phyloP scores from a whole-genome alignment of 2,329 filamentous ascomycete genomes.

The Cyphellophora attinorum region DNA sequence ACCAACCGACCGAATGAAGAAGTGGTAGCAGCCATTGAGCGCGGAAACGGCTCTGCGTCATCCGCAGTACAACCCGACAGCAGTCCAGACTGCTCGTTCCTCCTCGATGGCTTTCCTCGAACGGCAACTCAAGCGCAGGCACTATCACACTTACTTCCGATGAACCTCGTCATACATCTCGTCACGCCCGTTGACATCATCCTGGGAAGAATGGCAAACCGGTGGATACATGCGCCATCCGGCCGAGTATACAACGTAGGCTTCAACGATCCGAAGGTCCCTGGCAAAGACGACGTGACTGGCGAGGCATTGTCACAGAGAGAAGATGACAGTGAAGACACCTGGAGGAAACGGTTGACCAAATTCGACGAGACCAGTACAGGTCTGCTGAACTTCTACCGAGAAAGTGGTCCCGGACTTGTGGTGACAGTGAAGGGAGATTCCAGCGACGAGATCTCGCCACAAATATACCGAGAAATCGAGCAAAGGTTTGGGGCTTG shows the following conservation, averaged over 20 bases:
- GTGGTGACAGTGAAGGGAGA: slow-evolving; percentile 80
- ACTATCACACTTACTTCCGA: slow-evolving; percentile 75
- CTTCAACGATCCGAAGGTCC: slow-evolving; percentile 75
- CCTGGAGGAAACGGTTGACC: slow-evolving; percentile 69
- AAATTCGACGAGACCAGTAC: slow-evolving; percentile 83
- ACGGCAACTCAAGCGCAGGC: slow-evolving; percentile 70
- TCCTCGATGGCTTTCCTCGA: slow-evolving; percentile 92
- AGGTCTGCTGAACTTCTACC: slow-evolving; percentile 82
- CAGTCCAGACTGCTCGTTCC: slow-evolving; percentile 73
- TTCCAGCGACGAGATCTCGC: slow-evolving; percentile 89
- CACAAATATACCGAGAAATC: slow-evolving; percentile 78
- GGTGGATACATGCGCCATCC: slow-evolving; percentile 87
- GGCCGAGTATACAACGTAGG: slow-evolving; percentile 91
- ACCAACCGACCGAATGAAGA: slow-evolving; percentile 26
- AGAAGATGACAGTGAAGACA: slow-evolving; percentile 75
- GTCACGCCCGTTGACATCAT: slow-evolving; percentile 80
- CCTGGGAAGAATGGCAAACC: slow-evolving; percentile 76
- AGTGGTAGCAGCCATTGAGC: slow-evolving; percentile 25
- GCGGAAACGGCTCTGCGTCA: slow-evolving; percentile 31
- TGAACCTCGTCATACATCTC: slow-evolving; percentile 85
- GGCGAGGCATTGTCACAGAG: slow-evolving; percentile 77
- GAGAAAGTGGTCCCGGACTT: slow-evolving; percentile 57
- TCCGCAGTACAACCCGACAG: slow-evolving; percentile 36
- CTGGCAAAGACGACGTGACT: slow-evolving; percentile 79
- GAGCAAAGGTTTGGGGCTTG: slow-evolving; percentile 57